Evolutionary conservation across 208 protist species (phyloP).

Genomic region (Leishmania guyanensis): DNA sequence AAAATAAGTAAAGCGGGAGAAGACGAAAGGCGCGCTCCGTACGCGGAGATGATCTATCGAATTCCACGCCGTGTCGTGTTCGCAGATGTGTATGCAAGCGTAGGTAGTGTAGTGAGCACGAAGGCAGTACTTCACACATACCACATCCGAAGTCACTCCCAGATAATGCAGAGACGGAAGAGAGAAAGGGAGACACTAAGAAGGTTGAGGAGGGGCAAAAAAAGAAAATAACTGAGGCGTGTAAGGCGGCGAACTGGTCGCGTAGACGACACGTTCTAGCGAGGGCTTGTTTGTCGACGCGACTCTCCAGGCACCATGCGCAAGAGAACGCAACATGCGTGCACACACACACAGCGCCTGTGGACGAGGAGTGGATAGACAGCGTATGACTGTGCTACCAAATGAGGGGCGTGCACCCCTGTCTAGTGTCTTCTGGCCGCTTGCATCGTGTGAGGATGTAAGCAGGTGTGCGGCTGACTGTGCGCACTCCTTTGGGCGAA

Average conservation of each 20-base stretch:
- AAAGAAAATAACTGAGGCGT: background rate
- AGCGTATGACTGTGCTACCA: background rate
- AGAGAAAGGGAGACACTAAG: background rate
- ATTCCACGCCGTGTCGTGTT: background rate
- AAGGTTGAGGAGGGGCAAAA: background rate
- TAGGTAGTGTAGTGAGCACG: background rate
- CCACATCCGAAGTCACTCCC: background rate
- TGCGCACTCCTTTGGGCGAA: background rate
- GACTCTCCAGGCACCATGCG: background rate
- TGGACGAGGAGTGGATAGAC: background rate
- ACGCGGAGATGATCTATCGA: background rate
- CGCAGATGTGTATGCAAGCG: background rate
- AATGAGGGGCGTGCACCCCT: background rate
- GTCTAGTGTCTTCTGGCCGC: background rate
- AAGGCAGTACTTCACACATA: background rate
- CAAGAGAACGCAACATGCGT: background rate
- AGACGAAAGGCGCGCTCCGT: background rate
- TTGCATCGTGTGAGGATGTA: background rate
- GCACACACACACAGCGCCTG: background rate
- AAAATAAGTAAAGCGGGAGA: background rate
- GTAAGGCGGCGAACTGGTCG: background rate
- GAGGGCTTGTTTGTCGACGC: background rate
- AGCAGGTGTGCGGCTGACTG: background rate
- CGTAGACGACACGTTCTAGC: background rate
- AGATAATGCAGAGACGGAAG: background rate